Percentiles rank a stretch among this genome's conserved stretches.
Evolutionary conservation across 2,329 filamentous ascomycete genomes (phyloP).

Genomic region (Paramyrothecium sp.): DNA sequence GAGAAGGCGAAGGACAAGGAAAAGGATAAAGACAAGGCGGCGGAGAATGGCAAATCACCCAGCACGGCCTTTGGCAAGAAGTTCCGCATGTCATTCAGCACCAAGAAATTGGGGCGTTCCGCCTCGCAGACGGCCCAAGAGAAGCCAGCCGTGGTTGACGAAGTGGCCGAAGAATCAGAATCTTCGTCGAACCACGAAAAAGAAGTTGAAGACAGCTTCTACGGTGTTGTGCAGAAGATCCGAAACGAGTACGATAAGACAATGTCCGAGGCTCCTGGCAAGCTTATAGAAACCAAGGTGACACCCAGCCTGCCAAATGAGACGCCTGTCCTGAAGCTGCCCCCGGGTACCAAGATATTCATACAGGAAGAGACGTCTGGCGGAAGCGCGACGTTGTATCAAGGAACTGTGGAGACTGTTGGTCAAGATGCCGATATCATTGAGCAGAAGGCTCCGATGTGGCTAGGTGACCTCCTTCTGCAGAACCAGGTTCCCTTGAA

Average conservation of each 20-base stretch:
- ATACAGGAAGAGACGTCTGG: constrained; percentile 68
- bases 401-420: constrained; percentile 79
- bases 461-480: constrained; percentile 86
- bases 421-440: constrained; percentile 77
- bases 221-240: constrained; percentile 71
- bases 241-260: constrained; percentile 71
- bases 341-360: constrained; percentile 64
- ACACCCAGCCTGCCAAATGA: constrained; percentile 70
- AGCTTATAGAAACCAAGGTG: constrained; percentile 59
- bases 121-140: constrained; percentile 58
- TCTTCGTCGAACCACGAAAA: constrained; percentile 66
- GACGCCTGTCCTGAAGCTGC: constrained; percentile 73
- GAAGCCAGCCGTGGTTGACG: constrained; percentile 72
- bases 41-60: constrained; percentile 53
- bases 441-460: constrained; percentile 83
- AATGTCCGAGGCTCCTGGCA: constrained; percentile 52
- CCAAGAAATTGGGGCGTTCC: constrained; percentile 78
- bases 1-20: constrained; percentile 57
- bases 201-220: constrained; percentile 72
- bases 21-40: constrained; percentile 42
- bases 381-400: constrained; percentile 80
- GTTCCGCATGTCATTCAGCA: constrained; percentile 79
- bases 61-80: constrained; percentile 78
- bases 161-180: constrained; percentile 70
- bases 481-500: constrained; percentile 80